These are phyloP conservation scores for Sinapis alba DNA, from an alignment of 441 rosid species.

Conservation along the genomic window DNA sequence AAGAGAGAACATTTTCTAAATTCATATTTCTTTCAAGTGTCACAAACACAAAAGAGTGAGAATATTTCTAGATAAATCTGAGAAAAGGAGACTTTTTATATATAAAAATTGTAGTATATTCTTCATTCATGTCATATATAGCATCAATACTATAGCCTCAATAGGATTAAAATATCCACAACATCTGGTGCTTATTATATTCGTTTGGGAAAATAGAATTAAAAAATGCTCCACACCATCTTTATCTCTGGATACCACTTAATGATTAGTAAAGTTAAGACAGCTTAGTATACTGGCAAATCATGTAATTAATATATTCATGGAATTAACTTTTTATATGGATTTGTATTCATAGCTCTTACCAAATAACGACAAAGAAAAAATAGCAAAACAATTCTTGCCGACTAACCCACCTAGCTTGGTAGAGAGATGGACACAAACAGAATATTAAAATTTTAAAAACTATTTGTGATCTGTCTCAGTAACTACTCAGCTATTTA, in stretches of 20 bases:
- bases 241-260: neutral
- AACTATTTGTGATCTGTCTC: too few species aligned
- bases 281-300: neutral
- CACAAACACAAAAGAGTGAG: slow-evolving; percentile 24
- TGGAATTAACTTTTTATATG: neutral
- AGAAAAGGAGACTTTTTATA: neutral
- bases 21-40: slow-evolving; percentile 31
- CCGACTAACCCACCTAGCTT: neutral
- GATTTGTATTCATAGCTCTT: neutral
- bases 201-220: neutral
- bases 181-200: slow-evolving; percentile 6
- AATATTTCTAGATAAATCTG: neutral
- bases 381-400: neutral
- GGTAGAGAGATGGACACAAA: too few species aligned
- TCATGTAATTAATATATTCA: neutral
- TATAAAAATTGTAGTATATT: slow-evolving; percentile 7
- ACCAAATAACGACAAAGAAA: neutral
- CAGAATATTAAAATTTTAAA: too few species aligned
- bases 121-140: neutral
- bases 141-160: neutral
- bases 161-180: neutral
- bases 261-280: neutral
- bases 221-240: neutral
- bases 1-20: neutral
- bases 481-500: too few species aligned